These are phyloP conservation scores for Umbelopsis vinacea DNA, from an alignment of 192 early-diverging fungal species.

Conservation along the genomic window DNA sequence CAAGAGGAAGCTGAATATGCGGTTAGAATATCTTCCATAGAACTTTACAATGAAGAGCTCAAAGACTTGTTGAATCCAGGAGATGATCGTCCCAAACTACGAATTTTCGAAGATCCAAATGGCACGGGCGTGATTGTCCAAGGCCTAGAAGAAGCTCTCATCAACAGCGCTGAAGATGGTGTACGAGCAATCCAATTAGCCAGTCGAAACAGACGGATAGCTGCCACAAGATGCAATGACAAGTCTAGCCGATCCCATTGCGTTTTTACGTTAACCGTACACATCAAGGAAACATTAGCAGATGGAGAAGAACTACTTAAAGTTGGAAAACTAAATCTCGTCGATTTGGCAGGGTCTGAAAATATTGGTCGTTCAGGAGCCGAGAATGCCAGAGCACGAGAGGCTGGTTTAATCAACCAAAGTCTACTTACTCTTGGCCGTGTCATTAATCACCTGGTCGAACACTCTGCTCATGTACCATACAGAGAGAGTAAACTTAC, in stretches of 20 bases:
- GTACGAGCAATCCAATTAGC: constrained; percentile 74
- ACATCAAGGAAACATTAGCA: constrained; percentile 79
- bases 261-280: constrained; percentile 89
- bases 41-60: constrained; percentile 96
- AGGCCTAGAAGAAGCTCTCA: constrained; percentile 79
- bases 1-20: constrained; percentile 72
- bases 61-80: constrained; percentile 81
- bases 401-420: constrained; percentile 93
- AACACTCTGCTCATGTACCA: constrained; percentile 65
- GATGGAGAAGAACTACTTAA: constrained; percentile 90
- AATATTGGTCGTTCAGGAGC: constrained; percentile 92
- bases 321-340: constrained; percentile 94
- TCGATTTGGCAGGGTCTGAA: constrained; percentile 95
- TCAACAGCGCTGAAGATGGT: constrained; percentile 76
- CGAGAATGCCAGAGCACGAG: constrained; percentile 77
- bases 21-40: constrained; percentile 86
- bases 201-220: constrained; percentile 73
- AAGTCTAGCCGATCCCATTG: constrained; percentile 93
- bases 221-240: constrained; percentile 89
- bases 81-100: constrained; percentile 57
- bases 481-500: constrained; percentile 91
- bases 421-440: constrained; percentile 70
- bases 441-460: constrained; percentile 72
- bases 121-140: constrained; percentile 80
- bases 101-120: constrained; percentile 62